Evolutionary conservation across 768 basidiomycete species (phyloP), one percentile per base, ranked within the genome.

Genomic region (Suillus tomentosus): DNA sequence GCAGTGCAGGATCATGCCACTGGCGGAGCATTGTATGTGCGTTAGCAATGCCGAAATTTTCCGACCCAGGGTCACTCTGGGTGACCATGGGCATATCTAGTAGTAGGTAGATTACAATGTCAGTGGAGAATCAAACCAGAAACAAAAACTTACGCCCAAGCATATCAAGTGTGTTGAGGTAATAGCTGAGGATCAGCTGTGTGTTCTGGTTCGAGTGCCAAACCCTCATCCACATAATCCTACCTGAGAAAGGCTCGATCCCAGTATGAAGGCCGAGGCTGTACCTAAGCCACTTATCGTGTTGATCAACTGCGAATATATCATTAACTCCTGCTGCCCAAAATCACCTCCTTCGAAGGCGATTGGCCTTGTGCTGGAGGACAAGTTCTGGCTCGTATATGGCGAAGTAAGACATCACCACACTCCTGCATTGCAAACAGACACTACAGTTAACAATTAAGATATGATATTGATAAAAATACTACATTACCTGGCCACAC

Each of bases 41-140:
- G 68, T 85, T 84, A 0, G 83, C 84, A 36, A 83, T 72, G 0
- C 78, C 73, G 63, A 76, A 75, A 63, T 84, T 85, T 62, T 83
- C 80, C 0, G 70, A 55, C 1, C 82, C 82, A 1, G 70, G 77
- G 65, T 84, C 80, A 61, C 80, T 82, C 64, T 81, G 81, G 0
- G 80, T 81, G 1, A 79, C 61, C 0, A 82, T 62, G 4, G 81
- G 79, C 6, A 83, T 70, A 34, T 40, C 40, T 40, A 36, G 34
- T 36, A 36, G 40, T 19, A n/a, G 60, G 42, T 43, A 60, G 53
- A 19, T 45, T 42, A 43, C 14, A 43, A 14, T 17, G 15, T 43
- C 60, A 64, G 11, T 63, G 42, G n/a, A 60, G 45, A 43, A 43
- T 54, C 5, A 31, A 34, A 70, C 13, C 24, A 66, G 64, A 22